Percentiles rank a stretch among this genome's conserved stretches.
Conservation (phyloP, 2,329 filamentous ascomycete species). For the Immersiporthe knoxdaviesiana region DNA sequence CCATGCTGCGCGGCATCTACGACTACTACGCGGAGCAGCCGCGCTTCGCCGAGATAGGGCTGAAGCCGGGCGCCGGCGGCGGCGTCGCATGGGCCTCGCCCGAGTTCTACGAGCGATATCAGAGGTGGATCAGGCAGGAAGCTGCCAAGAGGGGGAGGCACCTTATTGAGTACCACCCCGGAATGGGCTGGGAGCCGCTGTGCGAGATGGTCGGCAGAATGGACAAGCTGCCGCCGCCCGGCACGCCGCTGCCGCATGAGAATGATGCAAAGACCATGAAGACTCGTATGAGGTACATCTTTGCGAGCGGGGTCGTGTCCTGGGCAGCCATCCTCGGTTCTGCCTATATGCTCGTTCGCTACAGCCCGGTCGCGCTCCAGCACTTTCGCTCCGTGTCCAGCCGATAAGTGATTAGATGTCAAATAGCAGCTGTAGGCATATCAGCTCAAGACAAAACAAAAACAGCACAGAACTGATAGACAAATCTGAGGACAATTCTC, state of each 20-base stretch:
- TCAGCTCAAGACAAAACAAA: neutral
- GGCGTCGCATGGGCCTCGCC: slow-evolving; percentile 5
- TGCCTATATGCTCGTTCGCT: neutral
- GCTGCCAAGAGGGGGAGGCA: slow-evolving; percentile 4
- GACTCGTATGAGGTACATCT: neutral
- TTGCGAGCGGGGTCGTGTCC: neutral
- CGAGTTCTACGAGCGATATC: slow-evolving; percentile 6
- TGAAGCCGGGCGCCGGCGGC: neutral
- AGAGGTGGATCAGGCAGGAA: slow-evolving; percentile 1
- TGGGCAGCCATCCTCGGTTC: neutral
- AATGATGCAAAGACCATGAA: slow-evolving; percentile 34
- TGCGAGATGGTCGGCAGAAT: slow-evolving; percentile 11
- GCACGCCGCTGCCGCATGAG: slow-evolving; percentile 37
- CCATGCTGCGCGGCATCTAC: neutral
- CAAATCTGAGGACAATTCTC: neutral
- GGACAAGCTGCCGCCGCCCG: slow-evolving; percentile 36
- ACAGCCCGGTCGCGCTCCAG: neutral
- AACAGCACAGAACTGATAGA: neutral
- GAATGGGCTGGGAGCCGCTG: slow-evolving; percentile 12
- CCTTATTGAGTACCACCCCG: slow-evolving; percentile 5
- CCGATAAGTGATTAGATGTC: neutral
- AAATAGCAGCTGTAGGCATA: neutral
- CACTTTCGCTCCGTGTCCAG: neutral
- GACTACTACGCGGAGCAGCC: slow-evolving; percentile 7
- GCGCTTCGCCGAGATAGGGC: neutral